Conservation (phyloP, 1,139 yeast genomes). For the Hansenula lynferdii region DNA sequence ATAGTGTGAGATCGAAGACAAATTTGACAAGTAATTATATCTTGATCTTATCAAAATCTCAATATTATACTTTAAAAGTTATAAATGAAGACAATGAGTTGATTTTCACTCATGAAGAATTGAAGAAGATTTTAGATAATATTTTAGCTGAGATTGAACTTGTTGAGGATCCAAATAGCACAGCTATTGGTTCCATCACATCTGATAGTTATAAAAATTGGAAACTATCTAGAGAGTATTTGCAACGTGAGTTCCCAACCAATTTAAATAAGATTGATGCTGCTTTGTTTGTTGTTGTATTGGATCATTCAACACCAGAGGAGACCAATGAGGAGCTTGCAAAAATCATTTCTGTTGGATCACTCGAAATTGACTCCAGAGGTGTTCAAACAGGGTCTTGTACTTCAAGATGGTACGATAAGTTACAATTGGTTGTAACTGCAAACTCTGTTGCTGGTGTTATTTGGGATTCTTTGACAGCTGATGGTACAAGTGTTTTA, state of each 20-base stretch:
- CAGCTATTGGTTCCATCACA: conserved; percentile 66
- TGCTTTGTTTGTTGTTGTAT: conserved; percentile 62
- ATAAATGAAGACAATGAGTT: conserved; percentile 36
- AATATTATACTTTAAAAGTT: conserved; percentile 58
- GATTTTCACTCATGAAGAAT: conserved; percentile 51
- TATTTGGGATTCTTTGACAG: conserved; percentile 71
- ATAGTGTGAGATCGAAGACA: conserved; percentile 35
- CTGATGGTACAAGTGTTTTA: conserved; percentile 73
- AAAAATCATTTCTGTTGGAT: conserved; percentile 57
- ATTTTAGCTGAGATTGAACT: conserved; percentile 42
- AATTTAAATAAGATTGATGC: conserved; percentile 50
- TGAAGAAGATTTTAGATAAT: conserved; percentile 43
- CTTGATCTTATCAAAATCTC: conserved; percentile 54
- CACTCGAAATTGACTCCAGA: conserved; percentile 45
- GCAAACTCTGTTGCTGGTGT: conserved; percentile 70
- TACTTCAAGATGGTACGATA: conserved; percentile 77
- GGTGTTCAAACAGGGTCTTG: conserved; percentile 76
- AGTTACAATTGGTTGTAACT: conserved; percentile 64
- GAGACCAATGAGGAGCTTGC: conserved; percentile 37
- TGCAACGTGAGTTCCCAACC: conserved; percentile 41
- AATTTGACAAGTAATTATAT: conserved; percentile 41
- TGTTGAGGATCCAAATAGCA: conserved; percentile 38
- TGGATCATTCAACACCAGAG: conserved; percentile 56
- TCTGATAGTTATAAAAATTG: conserved; percentile 62
- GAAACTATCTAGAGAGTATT: conserved; percentile 46